Evolutionary conservation across 2,329 filamentous ascomycete species (phyloP).

Genomic region (Berkeleyomyces basicola): DNA sequence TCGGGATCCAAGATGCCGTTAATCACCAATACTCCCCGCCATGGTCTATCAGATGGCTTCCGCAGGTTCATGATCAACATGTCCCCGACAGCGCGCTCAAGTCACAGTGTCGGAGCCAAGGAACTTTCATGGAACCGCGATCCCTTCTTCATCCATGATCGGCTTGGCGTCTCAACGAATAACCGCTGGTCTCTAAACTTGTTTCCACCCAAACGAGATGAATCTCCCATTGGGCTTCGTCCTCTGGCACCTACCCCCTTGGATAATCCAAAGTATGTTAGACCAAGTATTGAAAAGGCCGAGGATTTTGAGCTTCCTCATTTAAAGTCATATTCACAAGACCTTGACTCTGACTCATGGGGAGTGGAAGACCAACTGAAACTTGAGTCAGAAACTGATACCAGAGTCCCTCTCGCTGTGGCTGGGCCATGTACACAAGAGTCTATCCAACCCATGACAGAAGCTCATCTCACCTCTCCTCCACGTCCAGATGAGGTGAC

Average conservation of each 20-base stretch:
- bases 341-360: conserved; percentile 1
- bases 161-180: conserved; percentile 6
- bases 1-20: background rate
- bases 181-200: background rate
- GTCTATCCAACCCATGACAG: background rate
- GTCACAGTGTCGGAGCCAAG: background rate
- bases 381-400: conserved; percentile 6
- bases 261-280: conserved; percentile 1
- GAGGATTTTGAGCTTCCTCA: conserved; percentile 2
- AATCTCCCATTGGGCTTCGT: conserved; percentile 5
- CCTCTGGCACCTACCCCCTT: background rate
- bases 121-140: conserved; percentile 6
- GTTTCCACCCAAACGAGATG: background rate
- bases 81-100: background rate
- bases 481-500: background rate
- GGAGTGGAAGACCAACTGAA: conserved; percentile 12
- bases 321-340: background rate
- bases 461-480: background rate
- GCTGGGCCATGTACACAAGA: background rate
- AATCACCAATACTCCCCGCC: background rate
- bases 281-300: conserved; percentile 7
- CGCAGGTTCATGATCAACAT: background rate
- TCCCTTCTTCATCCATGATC: conserved; percentile 11
- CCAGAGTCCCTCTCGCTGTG: background rate
- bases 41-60: background rate